Conservation (phyloP, 176 grass and related monocot species). For the Hordeum marinum region DNA sequence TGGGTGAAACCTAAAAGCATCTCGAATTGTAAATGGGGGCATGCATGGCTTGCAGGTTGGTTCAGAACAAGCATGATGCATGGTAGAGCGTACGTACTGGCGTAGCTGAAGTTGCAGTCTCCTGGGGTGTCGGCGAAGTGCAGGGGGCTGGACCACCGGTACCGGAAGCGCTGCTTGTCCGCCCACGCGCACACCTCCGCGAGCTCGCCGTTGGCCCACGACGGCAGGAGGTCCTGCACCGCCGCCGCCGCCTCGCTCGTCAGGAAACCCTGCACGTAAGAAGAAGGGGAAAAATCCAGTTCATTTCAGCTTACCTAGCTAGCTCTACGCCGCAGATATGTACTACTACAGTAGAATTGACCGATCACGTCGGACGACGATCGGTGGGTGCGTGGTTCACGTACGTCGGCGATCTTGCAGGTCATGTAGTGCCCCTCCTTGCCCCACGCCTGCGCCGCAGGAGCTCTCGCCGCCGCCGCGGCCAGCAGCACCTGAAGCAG, state of each 20-base stretch:
- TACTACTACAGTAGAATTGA: too few species aligned
- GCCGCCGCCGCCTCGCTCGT: constrained; percentile 34
- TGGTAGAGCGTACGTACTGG: constrained; percentile 19
- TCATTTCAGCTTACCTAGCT: too few species aligned
- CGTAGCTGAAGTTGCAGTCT: constrained; percentile 55
- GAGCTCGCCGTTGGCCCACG: constrained; percentile 46
- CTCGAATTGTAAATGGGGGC: background rate
- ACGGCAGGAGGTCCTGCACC: constrained; percentile 49
- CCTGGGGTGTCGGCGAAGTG: constrained; percentile 55
- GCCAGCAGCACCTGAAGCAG: constrained; percentile 19
- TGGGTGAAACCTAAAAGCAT: background rate
- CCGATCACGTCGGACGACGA: background rate
- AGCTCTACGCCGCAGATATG: too few species aligned
- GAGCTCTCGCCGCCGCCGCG: constrained; percentile 16
- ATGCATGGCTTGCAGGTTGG: background rate
- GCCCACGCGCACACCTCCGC: constrained; percentile 61
- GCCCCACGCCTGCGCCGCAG: constrained; percentile 46
- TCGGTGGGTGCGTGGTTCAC: background rate
- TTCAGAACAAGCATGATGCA: background rate
- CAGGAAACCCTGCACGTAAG: constrained; percentile 38
- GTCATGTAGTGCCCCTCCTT: constrained; percentile 69
- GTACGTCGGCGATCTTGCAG: constrained; percentile 74
- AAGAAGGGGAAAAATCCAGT: too few species aligned
- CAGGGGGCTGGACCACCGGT: constrained; percentile 61
- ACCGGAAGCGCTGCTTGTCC: constrained; percentile 42